Base-by-base conservation (phyloP, 352 stramenopile species). In the Phytophthora pluvialis region DNA sequence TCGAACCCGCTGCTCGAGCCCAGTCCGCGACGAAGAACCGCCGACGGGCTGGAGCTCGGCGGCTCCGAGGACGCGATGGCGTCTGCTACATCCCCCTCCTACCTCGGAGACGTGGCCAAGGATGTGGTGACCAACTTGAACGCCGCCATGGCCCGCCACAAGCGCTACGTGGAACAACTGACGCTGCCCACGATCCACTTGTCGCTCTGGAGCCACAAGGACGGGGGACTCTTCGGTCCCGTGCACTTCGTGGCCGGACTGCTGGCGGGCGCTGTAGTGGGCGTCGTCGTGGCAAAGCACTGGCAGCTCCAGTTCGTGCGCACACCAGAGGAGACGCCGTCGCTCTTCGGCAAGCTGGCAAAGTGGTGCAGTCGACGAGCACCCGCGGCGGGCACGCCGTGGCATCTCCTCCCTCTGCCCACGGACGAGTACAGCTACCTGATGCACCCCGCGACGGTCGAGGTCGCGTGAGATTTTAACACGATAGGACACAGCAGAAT, bases 111-210 rank as follows among this genome's bases (percentile, higher is more conserved):
- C 13, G 64, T 70, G 21, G 65, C 75, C 2, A 80, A 80, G 25
- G 67, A 85, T 35, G 72, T 84, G 47, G 71, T 87, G 33, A 56
- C 56, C 46, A 84, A 81, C 48, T 67, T 87, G 11, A 58, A 66
- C 16, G 43, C 32, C 3, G 62, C 71, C 3, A 73, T 75, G 47
- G 58, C 39, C 9, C 60, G 61, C 29, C 60, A 81, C 33, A 70
- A 60, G 15, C 55, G 52, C 36, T 74, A 67, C 33, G 35, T 77
- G 44, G 47, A 71, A 28, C 60, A 72, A 18, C 29, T 75, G 40
- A 74, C 64, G 26, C 50, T 73, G 12, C 64, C 73, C 6, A 71
- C 61, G 35, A 29, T 71, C 3, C 58, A 70, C 26, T 57, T 61
- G 1, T 52, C 64, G 10, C 49, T 73, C 28, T 74, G 61, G 43